phyloP scores from a whole-genome alignment of 805 yeast species.

The Danielozyma ontarioensis region DNA sequence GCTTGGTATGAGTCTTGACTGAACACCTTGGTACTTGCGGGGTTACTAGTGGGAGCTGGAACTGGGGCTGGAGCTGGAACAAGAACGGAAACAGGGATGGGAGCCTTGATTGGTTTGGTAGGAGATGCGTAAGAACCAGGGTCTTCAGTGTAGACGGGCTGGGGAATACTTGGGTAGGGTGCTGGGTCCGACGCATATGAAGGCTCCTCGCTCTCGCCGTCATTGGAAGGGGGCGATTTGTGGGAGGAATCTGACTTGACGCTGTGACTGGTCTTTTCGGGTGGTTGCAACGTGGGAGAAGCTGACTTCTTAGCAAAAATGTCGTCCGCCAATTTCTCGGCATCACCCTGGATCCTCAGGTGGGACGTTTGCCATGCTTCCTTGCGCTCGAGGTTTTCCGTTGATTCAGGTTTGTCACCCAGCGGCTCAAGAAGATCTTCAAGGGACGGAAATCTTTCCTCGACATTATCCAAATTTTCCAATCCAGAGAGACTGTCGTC shows the following conservation, averaged over 20 bases:
- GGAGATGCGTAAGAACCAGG: too few relatives aligned
- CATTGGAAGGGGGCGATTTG: neutral
- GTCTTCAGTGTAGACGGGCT: too few relatives aligned
- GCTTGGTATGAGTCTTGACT: too few relatives aligned
- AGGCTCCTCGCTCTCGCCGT: slow-evolving; percentile 1
- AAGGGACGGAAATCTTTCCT: slow-evolving; percentile 49
- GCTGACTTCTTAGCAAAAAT: slow-evolving; percentile 24
- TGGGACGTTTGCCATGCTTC: slow-evolving; percentile 35
- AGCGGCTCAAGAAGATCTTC: slow-evolving; percentile 21
- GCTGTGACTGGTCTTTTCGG: slow-evolving; percentile 16
- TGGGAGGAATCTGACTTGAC: slow-evolving; percentile 11
- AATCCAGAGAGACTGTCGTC: slow-evolving; percentile 27
- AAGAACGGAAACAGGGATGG: too few relatives aligned
- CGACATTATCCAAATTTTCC: slow-evolving; percentile 40
- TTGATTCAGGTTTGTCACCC: neutral
- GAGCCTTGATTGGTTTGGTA: too few relatives aligned
- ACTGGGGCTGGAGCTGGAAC: too few relatives aligned
- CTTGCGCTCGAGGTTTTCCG: slow-evolving; percentile 13
- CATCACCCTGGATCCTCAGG: slow-evolving; percentile 20
- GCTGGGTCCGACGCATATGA: too few relatives aligned
- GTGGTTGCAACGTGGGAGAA: too few relatives aligned
- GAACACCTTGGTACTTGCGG: too few relatives aligned
- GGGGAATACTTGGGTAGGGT: too few relatives aligned
- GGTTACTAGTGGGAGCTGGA: too few relatives aligned
- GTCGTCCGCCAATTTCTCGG: slow-evolving; percentile 36